Evolutionary conservation across 106 monocot species (phyloP).

Genomic region (Gastrodia elata): DNA sequence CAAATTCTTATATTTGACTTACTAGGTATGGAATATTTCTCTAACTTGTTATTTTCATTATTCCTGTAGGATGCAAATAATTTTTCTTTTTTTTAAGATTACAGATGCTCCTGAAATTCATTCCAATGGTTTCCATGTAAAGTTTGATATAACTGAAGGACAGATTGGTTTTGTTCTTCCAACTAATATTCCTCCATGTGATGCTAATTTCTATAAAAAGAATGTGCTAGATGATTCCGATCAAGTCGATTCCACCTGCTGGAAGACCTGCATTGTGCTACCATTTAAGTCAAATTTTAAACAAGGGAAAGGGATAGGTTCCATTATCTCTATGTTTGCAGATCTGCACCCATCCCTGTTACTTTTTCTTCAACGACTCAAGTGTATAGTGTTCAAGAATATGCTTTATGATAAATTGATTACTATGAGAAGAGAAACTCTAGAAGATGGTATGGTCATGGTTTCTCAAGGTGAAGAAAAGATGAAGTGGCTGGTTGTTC

Average conservation of each 20-base stretch:
- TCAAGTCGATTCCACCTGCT: slow-evolving; percentile 15
- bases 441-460: slow-evolving; percentile 35
- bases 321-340: slow-evolving; percentile 42
- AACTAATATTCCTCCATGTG: slow-evolving; percentile 37
- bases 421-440: slow-evolving; percentile 30
- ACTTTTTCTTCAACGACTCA: slow-evolving; percentile 47
- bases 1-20: no score
- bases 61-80: neutral
- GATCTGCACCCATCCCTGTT: slow-evolving; percentile 56
- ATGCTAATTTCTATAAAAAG: slow-evolving; percentile 14
- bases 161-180: slow-evolving; percentile 68
- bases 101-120: slow-evolving; percentile 74
- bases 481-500: slow-evolving; percentile 50
- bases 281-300: slow-evolving; percentile 41
- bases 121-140: slow-evolving; percentile 70
- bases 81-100: slow-evolving; percentile 21
- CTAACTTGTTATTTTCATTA: no score
- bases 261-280: slow-evolving; percentile 71
- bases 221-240: slow-evolving; percentile 19
- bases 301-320: slow-evolving; percentile 20
- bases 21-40: no score
- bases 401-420: slow-evolving; percentile 29
- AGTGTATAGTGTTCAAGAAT: slow-evolving; percentile 46
- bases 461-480: slow-evolving; percentile 40
- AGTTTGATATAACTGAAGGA: slow-evolving; percentile 55